phyloP scores from a whole-genome alignment of 2,329 filamentous ascomycete species.

The Exophiala viscosa region DNA sequence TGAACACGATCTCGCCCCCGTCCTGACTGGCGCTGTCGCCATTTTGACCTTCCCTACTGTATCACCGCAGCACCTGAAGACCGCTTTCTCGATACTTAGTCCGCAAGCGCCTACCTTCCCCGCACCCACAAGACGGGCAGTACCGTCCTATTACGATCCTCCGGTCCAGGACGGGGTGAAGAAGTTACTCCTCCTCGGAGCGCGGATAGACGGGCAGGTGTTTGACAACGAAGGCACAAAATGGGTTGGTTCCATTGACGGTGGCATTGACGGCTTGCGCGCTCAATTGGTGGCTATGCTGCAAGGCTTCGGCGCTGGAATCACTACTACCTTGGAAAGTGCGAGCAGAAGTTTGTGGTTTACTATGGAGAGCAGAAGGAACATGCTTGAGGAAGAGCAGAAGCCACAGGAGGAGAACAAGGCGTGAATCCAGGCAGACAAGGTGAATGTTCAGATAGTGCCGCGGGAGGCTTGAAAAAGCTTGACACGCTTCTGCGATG shows the following conservation, averaged over 20 bases:
- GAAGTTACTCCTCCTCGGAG: conserved; percentile 83
- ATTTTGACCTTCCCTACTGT: conserved; percentile 76
- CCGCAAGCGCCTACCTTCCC: conserved; percentile 69
- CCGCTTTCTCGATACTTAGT: conserved; percentile 72
- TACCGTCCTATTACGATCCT: conserved; percentile 76
- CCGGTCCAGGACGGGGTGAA: conserved; percentile 75
- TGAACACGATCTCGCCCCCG: conserved; percentile 63
- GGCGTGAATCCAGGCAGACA: not conserved
- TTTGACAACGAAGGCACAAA: conserved; percentile 71
- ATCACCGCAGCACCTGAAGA: conserved; percentile 77
- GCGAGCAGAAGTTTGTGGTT: conserved; percentile 79
- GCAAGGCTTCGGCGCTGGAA: conserved; percentile 70
- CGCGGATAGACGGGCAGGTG: conserved; percentile 77
- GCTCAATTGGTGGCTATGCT: conserved; percentile 78
- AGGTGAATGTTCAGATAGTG: not conserved
- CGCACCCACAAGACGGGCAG: conserved; percentile 69
- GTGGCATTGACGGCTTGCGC: conserved; percentile 76
- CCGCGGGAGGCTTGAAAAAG: too few relatives aligned
- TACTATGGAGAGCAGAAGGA: conserved; percentile 76
- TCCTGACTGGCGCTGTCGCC: conserved; percentile 78
- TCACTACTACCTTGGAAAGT: conserved; percentile 76
- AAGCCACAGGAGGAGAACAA: conserved; percentile 30
- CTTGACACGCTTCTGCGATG: too few relatives aligned
- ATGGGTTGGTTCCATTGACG: conserved; percentile 73
- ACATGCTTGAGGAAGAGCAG: conserved; percentile 72